These are phyloP conservation scores for Dioscorea cayenensis DNA, from an alignment of 116 monocot species.

Conservation along the genomic window DNA sequence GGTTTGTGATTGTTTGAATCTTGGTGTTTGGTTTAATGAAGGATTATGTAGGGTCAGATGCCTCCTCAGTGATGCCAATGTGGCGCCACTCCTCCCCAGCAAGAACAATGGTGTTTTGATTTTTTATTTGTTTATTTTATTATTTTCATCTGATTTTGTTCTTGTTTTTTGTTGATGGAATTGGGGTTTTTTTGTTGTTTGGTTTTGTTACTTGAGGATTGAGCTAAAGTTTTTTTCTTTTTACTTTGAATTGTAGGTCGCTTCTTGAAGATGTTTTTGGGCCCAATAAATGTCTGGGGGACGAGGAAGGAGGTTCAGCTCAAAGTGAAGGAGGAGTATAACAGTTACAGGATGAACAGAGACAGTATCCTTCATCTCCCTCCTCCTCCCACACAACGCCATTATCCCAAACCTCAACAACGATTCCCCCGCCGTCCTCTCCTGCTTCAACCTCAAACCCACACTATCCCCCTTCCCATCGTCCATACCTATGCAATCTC, in stretches of 20 bases:
- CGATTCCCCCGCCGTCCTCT: too few relatives aligned
- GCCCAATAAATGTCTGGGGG: slow-evolving; percentile 72
- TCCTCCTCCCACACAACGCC: too few relatives aligned
- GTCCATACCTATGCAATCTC: too few relatives aligned
- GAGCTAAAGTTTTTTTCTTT: too few relatives aligned
- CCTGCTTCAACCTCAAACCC: too few relatives aligned
- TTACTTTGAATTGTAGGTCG: slow-evolving; percentile 26
- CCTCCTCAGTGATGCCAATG: slow-evolving; percentile 61
- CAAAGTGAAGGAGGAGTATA: slow-evolving; percentile 98
- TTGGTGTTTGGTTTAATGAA: slow-evolving; percentile 45
- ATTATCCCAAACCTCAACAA: too few relatives aligned
- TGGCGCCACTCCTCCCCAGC: slow-evolving; percentile 71
- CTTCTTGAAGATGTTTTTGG: slow-evolving; percentile 88
- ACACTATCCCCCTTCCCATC: too few relatives aligned
- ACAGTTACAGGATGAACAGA: slow-evolving; percentile 63
- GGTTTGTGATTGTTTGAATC: neutral
- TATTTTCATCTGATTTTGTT: too few relatives aligned
- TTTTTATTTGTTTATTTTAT: neutral
- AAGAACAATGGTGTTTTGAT: slow-evolving; percentile 50
- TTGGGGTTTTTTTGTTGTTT: too few relatives aligned
- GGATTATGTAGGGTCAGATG: slow-evolving; percentile 55
- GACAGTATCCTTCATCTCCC: too few relatives aligned
- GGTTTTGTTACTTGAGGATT: too few relatives aligned
- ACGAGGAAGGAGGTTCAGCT: slow-evolving; percentile 80
- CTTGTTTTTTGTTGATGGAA: neutral